phyloP scores from a whole-genome alignment of 495 filamentous ascomycete species.

The Xylaria longipes region DNA sequence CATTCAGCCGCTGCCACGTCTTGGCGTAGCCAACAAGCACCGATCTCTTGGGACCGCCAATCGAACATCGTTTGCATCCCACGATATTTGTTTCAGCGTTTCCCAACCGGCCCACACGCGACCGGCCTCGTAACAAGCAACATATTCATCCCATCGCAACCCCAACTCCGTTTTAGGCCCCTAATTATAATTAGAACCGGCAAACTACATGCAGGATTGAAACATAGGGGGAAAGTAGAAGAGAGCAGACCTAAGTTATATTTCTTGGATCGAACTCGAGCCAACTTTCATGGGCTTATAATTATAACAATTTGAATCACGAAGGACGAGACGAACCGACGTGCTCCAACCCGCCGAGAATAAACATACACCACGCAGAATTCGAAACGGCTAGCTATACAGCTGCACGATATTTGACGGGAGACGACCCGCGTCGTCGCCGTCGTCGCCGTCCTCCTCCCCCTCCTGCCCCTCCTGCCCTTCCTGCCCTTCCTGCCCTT shows the following conservation, averaged over 20 bases:
- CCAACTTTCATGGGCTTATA: background rate
- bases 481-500: too few relatives aligned
- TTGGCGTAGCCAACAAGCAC: conserved; percentile 16
- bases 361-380: background rate
- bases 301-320: background rate
- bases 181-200: background rate
- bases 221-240: background rate
- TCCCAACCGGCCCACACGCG: background rate
- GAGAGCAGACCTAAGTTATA: background rate
- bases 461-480: conserved; percentile 13
- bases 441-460: background rate
- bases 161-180: conserved; percentile 8
- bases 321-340: background rate
- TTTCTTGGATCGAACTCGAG: background rate
- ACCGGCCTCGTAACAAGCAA: conserved; percentile 3
- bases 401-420: background rate
- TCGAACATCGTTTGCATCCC: conserved; percentile 1
- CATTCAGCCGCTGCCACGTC: conserved; percentile 21
- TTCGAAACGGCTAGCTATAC: background rate
- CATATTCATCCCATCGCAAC: background rate
- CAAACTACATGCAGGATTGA: background rate
- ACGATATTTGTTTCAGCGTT: conserved; percentile 16
- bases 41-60: background rate
- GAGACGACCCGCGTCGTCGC: conserved; percentile 14
- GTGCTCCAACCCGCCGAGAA: background rate